Percentiles rank a stretch among this genome's conserved stretches.
Evolutionary conservation across 2,329 filamentous ascomycete genomes (phyloP).

Genomic region (Fusarium xylarioides): DNA sequence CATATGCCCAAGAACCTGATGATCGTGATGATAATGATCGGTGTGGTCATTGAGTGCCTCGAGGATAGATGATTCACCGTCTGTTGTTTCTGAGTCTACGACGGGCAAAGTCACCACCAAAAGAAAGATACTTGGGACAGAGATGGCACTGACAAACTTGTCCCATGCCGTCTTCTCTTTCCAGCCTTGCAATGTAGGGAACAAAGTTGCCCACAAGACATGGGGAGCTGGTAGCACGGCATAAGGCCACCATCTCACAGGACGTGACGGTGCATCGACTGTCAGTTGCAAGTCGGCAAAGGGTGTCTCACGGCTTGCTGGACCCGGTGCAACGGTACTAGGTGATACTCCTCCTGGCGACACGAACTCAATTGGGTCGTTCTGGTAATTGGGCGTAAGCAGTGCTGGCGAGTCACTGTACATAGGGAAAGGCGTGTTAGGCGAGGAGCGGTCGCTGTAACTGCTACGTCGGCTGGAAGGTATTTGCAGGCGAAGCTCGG

Average conservation of each 20-base stretch:
- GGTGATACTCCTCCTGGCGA: slow-evolving; percentile 51
- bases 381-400: slow-evolving; percentile 53
- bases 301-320: slow-evolving; percentile 55
- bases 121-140: slow-evolving; percentile 89
- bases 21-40: slow-evolving; percentile 22
- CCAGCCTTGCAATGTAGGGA: slow-evolving; percentile 89
- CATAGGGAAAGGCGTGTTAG: slow-evolving; percentile 72
- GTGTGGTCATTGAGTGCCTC: slow-evolving; percentile 45
- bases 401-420: slow-evolving; percentile 68
- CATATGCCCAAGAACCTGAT: slow-evolving; percentile 46
- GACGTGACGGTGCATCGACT: slow-evolving; percentile 52
- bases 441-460: slow-evolving; percentile 57
- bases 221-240: slow-evolving; percentile 75
- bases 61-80: slow-evolving; percentile 46
- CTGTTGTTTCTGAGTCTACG: slow-evolving; percentile 75
- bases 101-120: slow-evolving; percentile 92
- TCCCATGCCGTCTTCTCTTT: slow-evolving; percentile 84
- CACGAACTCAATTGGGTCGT: slow-evolving; percentile 63
- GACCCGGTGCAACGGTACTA: slow-evolving; percentile 55
- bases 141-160: slow-evolving; percentile 80
- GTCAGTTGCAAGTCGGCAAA: slow-evolving; percentile 55
- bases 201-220: slow-evolving; percentile 76
- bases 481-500: slow-evolving; percentile 56
- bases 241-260: slow-evolving; percentile 84
- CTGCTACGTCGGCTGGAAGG: slow-evolving; percentile 53